phyloP scores from a whole-genome alignment of 768 basidiomycete species.

The Gloeostereum incarnatum region DNA sequence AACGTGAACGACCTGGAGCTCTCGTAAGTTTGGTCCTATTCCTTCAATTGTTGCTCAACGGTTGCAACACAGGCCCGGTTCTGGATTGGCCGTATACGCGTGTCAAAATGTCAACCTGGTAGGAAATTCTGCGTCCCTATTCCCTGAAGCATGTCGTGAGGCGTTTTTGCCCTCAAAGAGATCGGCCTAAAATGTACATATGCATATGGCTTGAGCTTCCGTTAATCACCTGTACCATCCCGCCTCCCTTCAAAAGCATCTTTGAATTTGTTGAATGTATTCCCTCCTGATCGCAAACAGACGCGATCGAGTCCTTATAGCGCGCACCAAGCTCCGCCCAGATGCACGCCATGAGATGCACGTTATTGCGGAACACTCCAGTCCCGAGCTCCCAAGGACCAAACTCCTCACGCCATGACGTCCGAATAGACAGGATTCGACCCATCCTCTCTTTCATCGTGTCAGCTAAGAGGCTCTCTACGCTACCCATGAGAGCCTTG shows the following conservation, averaged over 20 bases:
- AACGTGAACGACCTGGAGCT: conserved; percentile 36
- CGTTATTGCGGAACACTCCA: conserved; percentile 42
- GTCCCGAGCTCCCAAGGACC: conserved; percentile 55
- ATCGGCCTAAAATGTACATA: too few species aligned
- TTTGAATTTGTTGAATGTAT: conserved; percentile 22
- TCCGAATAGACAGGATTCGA: conserved; percentile 37
- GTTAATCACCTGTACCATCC: too few species aligned
- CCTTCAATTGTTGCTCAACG: not conserved
- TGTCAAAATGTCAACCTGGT: conserved; percentile 46
- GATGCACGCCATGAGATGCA: conserved; percentile 32
- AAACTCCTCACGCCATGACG: conserved; percentile 34
- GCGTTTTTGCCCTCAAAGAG: too few species aligned
- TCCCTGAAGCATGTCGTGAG: conserved; percentile 16
- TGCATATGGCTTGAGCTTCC: too few species aligned
- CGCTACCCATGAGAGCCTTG: not conserved
- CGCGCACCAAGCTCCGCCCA: conserved; percentile 41
- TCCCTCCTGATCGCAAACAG: conserved; percentile 40
- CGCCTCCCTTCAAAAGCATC: conserved; percentile 8
- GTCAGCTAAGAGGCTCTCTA: not conserved
- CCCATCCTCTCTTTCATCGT: conserved; percentile 49
- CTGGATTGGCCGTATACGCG: conserved; percentile 33
- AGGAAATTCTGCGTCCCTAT: conserved; percentile 33
- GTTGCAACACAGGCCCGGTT: conserved; percentile 20
- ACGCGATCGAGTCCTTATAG: conserved; percentile 33
- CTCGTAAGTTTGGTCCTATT: conserved; percentile 21